Evolutionary conservation across 345 rosid genomes (phyloP), one percentile per base, ranked within the genome.

Genomic region (Camelina sativa): DNA sequence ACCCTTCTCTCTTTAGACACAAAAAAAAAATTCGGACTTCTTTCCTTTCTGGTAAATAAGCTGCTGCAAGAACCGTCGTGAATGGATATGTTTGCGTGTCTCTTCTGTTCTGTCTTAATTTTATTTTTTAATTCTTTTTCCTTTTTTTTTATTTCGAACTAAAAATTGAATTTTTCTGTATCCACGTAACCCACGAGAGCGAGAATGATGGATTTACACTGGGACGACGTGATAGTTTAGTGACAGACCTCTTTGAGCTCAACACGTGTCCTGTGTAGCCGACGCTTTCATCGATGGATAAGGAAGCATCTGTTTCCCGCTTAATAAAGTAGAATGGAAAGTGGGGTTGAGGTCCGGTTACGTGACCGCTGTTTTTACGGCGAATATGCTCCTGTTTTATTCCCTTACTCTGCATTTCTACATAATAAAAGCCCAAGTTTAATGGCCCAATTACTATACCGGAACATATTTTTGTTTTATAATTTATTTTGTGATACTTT

Each of bases 331-430:
- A 40, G 46, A 79, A 19, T 83, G 44, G 53, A 82, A 51, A 64
- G 71, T 71, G 68, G 68, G 23, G 46, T 80, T 85, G 76, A 53
- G 68, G 78, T 85, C 83, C 80, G 83, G 48, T 46, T 46, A 64
- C 80, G 76, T 77, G 80, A 64, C 69, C 34, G 34, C 74, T 32
- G 0, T 8, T 30, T 35, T 25, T 4, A 20, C 52, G 75, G 37
- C 50, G 80, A 70, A 76, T 76, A 57, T 70, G 16, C 65, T 54
- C 16, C 63, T 37, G 17, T 2, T 48, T 40, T 40, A 23, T 34
- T 62, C 75, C 67, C 52, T 16, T 34, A 34, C 0, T 34, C 8
- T 34, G 11, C 28, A 11, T 34, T 6, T 23, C 23, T 35, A 23
- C 63, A 20, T 8, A 1, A 11, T 57, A 37, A 23, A 48, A 75